A percentile compares a stretch with the other conserved stretches of the same genome.
These are phyloP conservation scores for Fusarium austroafricanum DNA, from an alignment of 2,329 filamentous ascomycete genomes.

Conservation along the genomic window DNA sequence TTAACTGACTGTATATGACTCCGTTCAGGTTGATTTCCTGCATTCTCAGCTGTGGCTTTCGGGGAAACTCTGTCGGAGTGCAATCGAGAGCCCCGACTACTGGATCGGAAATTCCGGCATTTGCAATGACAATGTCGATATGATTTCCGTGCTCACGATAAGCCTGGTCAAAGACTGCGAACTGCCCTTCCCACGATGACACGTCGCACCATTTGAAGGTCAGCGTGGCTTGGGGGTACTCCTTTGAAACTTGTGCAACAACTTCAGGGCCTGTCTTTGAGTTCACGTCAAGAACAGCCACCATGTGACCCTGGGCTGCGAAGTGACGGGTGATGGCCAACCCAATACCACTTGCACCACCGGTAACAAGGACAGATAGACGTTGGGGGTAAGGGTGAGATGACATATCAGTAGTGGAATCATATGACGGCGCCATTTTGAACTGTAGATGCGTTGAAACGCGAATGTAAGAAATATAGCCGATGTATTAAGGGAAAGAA, in stretches of 20 bases:
- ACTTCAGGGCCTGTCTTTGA: neutral
- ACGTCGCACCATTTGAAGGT: slow-evolving; percentile 10
- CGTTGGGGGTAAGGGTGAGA: accelerated
- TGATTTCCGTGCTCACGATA: neutral
- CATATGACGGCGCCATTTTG: neutral
- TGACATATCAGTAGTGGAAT: neutral
- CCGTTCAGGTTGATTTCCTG: neutral
- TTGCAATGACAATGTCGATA: slow-evolving; percentile 1
- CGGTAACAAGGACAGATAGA: neutral
- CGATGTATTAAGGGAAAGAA: no score
- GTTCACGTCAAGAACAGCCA: slow-evolving; percentile 1
- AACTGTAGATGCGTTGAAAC: accelerated
- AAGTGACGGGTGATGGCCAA: neutral
- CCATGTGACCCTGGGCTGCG: neutral
- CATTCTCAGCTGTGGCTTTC: neutral
- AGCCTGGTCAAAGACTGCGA: neutral
- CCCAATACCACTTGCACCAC: neutral
- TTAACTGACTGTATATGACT: neutral
- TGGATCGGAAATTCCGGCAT: slow-evolving; percentile 4
- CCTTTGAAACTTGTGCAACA: neutral
- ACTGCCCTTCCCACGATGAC: slow-evolving; percentile 1
- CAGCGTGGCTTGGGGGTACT: neutral
- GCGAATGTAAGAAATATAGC: neutral
- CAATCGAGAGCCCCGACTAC: slow-evolving; percentile 5
- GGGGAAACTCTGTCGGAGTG: neutral